Conservation (phyloP, 176 grass and related monocot genomes). For the Urochloa ruziziensis region DNA sequence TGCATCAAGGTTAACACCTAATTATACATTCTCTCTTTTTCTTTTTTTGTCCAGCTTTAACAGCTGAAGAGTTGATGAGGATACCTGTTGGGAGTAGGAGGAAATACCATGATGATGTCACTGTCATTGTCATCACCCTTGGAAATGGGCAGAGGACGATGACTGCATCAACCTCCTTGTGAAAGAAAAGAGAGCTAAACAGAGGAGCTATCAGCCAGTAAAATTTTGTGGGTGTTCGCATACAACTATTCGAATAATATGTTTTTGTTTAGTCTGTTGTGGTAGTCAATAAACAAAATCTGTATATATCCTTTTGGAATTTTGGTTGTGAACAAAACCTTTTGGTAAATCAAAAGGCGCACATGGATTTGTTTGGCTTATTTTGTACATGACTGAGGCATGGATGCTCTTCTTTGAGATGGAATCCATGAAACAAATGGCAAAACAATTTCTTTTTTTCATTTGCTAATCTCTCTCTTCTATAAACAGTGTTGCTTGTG, state of each 20-base stretch:
- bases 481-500: not conserved
- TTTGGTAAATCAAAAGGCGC: constrained; percentile 22
- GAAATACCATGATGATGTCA: constrained; percentile 95
- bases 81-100: constrained; percentile 88
- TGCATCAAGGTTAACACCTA: constrained; percentile 25
- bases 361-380: constrained; percentile 1
- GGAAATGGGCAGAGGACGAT: constrained; percentile 74
- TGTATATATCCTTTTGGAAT: constrained; percentile 23
- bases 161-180: constrained; percentile 69
- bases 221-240: constrained; percentile 29
- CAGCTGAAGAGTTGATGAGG: constrained; percentile 68
- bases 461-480: not conserved
- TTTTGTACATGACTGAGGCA: not conserved
- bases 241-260: not conserved
- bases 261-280: not conserved
- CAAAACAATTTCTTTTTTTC: not conserved
- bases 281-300: constrained; percentile 32
- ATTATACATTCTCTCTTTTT: not conserved
- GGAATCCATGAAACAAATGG: not conserved
- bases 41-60: constrained; percentile 60
- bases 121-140: constrained; percentile 84
- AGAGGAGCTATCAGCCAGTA: not conserved
- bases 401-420: not conserved
- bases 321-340: constrained; percentile 8
- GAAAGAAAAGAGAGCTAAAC: constrained; percentile 27